Percentiles rank a stretch among this genome's conserved stretches.
phyloP scores from a whole-genome alignment of 192 early-diverging fungal genomes.

The Podila epicladia region DNA sequence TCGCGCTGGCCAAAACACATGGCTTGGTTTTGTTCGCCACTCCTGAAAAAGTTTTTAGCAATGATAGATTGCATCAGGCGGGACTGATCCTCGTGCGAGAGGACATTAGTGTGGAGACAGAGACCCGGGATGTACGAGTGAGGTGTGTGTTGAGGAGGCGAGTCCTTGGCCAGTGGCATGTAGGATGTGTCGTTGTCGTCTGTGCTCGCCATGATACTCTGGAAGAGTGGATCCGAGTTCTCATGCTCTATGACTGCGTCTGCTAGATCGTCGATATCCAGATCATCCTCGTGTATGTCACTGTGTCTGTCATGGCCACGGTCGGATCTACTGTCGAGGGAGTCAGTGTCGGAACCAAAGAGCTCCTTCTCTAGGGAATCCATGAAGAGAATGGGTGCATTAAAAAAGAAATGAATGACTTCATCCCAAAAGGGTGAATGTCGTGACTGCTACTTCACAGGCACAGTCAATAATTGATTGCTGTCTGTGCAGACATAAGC shows the following conservation, averaged over 20 bases:
- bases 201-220: constrained; percentile 34
- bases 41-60: constrained; percentile 38
- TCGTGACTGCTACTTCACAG: no score
- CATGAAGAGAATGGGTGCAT: constrained; percentile 5
- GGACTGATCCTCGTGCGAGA: constrained; percentile 33
- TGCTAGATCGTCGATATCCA: neutral
- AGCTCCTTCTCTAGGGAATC: constrained; percentile 24
- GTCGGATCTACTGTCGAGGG: neutral
- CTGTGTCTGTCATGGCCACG: neutral
- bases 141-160: constrained; percentile 9
- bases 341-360: constrained; percentile 33
- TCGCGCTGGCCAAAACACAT: constrained; percentile 60
- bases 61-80: constrained; percentile 33
- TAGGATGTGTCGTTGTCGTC: neutral
- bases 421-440: no score
- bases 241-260: neutral
- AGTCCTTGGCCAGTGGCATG: neutral
- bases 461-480: no score
- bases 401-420: no score
- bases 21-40: constrained; percentile 54
- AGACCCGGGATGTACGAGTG: constrained; percentile 23
- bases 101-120: constrained; percentile 21
- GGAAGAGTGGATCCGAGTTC: constrained; percentile 24
- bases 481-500: no score
- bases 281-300: neutral